phyloP scores from a whole-genome alignment of 179 eudicot species.

The Drosera spatulata region DNA sequence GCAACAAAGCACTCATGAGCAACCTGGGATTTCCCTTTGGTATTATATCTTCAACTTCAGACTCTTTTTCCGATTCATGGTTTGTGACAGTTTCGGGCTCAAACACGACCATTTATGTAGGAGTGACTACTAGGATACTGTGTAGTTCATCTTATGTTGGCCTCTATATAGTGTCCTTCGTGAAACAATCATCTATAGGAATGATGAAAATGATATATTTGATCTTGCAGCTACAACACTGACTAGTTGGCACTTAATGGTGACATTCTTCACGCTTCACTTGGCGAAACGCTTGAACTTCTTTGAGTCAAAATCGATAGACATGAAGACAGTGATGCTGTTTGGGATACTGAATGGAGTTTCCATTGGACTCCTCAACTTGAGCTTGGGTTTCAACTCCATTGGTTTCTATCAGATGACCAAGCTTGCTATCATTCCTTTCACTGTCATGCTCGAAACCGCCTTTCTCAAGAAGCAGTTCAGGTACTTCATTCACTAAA shows the following conservation, averaged over 20 bases:
- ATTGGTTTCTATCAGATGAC: conserved; percentile 99
- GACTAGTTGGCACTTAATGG: conserved; percentile 95
- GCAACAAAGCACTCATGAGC: conserved; percentile 17
- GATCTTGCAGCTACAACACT: conserved; percentile 69
- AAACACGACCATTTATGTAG: too few relatives aligned
- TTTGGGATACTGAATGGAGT: conserved; percentile 81
- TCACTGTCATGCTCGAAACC: conserved; percentile 82
- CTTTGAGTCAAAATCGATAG: conserved; percentile 69
- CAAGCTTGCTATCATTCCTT: conserved; percentile 90
- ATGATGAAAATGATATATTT: background rate
- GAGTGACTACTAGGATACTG: too few relatives aligned
- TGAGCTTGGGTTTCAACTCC: conserved; percentile 89
- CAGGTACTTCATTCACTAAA: conserved; percentile 33
- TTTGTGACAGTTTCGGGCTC: too few relatives aligned
- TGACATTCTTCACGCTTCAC: conserved; percentile 79
- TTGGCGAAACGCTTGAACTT: conserved; percentile 67
- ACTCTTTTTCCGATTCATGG: too few relatives aligned
- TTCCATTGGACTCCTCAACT: conserved; percentile 83
- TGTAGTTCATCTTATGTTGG: too few relatives aligned
- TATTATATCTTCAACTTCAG: background rate
- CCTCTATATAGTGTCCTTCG: too few relatives aligned
- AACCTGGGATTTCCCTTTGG: conserved; percentile 12
- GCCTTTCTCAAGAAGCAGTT: conserved; percentile 76
- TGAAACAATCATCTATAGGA: too few relatives aligned
- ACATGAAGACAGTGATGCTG: conserved; percentile 68